Evolutionary conservation across 2,329 filamentous ascomycete species (phyloP).

Genomic region (Sclerotinia spermophila): DNA sequence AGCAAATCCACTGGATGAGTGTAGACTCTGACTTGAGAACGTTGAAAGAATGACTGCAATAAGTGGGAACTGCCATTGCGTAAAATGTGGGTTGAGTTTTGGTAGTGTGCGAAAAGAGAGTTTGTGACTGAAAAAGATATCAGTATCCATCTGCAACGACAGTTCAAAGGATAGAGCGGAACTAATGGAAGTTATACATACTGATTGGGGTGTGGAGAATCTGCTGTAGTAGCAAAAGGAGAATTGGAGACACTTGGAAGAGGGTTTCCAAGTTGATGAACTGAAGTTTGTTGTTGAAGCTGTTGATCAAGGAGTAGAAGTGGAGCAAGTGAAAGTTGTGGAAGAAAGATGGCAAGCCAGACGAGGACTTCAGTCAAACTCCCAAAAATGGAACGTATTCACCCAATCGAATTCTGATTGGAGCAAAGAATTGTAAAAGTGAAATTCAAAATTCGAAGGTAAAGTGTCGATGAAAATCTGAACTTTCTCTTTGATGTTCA

Average conservation of each 20-base stretch:
- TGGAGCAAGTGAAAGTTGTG: neutral
- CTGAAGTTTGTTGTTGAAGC: neutral
- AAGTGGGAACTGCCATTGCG: constrained; percentile 51
- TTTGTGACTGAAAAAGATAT: constrained; percentile 6
- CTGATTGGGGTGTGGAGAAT: neutral
- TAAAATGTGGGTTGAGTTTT: neutral
- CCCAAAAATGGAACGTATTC: neutral
- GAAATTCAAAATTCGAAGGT: neutral
- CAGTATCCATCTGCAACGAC: neutral
- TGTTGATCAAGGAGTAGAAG: neutral
- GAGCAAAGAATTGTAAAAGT: neutral
- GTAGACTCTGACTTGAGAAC: constrained; percentile 66
- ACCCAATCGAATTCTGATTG: neutral
- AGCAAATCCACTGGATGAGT: constrained; percentile 63
- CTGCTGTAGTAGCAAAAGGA: neutral
- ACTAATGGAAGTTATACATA: neutral
- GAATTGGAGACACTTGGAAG: neutral
- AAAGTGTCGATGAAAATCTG: neutral
- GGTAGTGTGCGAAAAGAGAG: neutral
- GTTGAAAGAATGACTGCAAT: constrained; percentile 60
- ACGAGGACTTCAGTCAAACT: neutral
- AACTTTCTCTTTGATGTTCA: neutral
- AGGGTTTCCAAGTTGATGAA: neutral
- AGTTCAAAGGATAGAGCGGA: neutral
- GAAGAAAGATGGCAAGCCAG: neutral